These are phyloP conservation scores for Sporothrix globosa DNA, from an alignment of 2,329 filamentous ascomycete species.

Conservation along the genomic window DNA sequence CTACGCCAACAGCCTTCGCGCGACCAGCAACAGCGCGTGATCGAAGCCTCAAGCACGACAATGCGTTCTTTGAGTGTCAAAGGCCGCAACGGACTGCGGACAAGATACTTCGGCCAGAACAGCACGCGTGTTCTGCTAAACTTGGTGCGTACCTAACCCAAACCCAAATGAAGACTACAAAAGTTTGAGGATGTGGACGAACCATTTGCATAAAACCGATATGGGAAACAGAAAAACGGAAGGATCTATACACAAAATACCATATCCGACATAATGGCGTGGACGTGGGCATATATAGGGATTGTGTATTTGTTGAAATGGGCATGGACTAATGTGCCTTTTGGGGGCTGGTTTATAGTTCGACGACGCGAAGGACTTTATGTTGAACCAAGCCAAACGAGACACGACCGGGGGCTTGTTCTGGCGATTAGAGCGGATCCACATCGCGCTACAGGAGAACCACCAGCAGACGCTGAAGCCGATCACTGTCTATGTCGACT, in stretches of 20 bases:
- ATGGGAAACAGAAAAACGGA: too few species aligned
- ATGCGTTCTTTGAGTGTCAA: slow-evolving; percentile 57
- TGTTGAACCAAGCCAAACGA: slow-evolving; percentile 49
- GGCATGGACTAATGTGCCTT: slow-evolving; percentile 28
- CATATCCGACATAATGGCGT: not conserved
- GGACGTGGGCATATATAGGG: not conserved
- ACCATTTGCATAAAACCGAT: too few species aligned
- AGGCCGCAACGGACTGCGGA: slow-evolving; percentile 50
- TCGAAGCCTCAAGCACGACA: slow-evolving; percentile 44
- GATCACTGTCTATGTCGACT: slow-evolving; percentile 61
- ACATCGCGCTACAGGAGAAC: slow-evolving; percentile 54
- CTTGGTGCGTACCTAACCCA: slow-evolving; percentile 47
- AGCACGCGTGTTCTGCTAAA: slow-evolving; percentile 58
- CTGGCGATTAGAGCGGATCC: slow-evolving; percentile 51
- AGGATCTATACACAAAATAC: too few species aligned
- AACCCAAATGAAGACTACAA: not conserved
- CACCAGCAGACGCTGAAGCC: slow-evolving; percentile 53
- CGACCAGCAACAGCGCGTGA: slow-evolving; percentile 26
- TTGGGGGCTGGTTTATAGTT: slow-evolving; percentile 46
- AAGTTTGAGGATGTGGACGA: too few species aligned
- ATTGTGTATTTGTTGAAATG: not conserved
- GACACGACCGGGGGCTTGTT: slow-evolving; percentile 51
- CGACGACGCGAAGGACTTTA: slow-evolving; percentile 57
- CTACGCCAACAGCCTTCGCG: slow-evolving; percentile 31
- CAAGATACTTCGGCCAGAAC: slow-evolving; percentile 58